Evolutionary conservation across 768 basidiomycete species (phyloP).

Genomic region (Scleroderma bovista): DNA sequence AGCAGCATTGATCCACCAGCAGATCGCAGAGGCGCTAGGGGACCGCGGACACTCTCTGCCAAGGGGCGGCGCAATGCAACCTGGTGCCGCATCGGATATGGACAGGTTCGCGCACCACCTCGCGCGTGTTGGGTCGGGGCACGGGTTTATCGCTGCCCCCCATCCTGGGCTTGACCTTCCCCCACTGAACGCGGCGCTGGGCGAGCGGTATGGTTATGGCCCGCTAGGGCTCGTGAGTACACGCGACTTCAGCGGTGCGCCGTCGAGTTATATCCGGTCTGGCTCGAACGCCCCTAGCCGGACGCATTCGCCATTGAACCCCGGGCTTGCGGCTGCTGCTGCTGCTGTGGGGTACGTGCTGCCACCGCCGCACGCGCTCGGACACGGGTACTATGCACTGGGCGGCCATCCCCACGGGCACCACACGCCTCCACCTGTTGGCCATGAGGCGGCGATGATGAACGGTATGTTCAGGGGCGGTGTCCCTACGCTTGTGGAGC

Average conservation of each 20-base stretch:
- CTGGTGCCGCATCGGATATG: conserved; percentile 18
- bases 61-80: conserved; percentile 20
- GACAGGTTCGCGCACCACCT: conserved; percentile 32
- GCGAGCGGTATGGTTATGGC: conserved; percentile 34
- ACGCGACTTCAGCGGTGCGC: conserved; percentile 34
- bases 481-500: conserved; percentile 49
- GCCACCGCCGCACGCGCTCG: conserved; percentile 33
- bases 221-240: conserved; percentile 26
- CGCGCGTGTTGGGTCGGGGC: conserved; percentile 30
- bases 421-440: conserved; percentile 28
- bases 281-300: conserved; percentile 64
- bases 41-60: conserved; percentile 30
- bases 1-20: conserved; percentile 34
- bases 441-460: conserved; percentile 19
- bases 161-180: conserved; percentile 59
- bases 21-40: conserved; percentile 30
- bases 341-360: conserved; percentile 37
- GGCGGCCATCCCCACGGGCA: conserved; percentile 20
- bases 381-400: conserved; percentile 34
- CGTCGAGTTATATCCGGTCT: conserved; percentile 57
- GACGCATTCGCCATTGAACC: conserved; percentile 66
- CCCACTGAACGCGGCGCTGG: conserved; percentile 43
- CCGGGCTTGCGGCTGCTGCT: conserved; percentile 33
- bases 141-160: conserved; percentile 30
- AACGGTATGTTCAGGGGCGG: conserved; percentile 20